Evolutionary conservation across 2,329 filamentous ascomycete species (phyloP).

Genomic region (Samsoniella hepiali): DNA sequence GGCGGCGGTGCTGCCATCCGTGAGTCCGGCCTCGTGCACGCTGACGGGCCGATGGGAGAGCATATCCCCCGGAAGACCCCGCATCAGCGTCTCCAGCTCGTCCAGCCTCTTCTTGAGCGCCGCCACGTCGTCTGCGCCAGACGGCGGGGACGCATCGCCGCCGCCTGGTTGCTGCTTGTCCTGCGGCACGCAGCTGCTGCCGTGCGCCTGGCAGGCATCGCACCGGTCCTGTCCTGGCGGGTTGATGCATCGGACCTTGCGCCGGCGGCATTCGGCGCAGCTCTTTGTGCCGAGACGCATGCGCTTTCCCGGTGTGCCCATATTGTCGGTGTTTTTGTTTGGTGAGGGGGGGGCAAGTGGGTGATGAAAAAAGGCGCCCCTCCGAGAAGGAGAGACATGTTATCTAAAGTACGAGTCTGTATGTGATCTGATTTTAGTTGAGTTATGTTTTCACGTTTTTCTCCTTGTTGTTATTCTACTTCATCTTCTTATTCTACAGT

Average conservation of each 20-base stretch:
- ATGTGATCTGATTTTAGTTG: too few relatives aligned
- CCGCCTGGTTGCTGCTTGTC: conserved; percentile 23
- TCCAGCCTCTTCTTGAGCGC: conserved; percentile 23
- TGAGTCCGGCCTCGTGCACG: conserved; percentile 5
- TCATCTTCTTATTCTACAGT: too few relatives aligned
- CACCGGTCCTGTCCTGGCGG: conserved; percentile 37
- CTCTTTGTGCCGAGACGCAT: conserved; percentile 34
- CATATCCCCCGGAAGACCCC: not conserved
- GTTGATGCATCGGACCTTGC: conserved; percentile 48
- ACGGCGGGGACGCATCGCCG: not conserved
- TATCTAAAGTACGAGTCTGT: too few relatives aligned
- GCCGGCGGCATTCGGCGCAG: conserved; percentile 43
- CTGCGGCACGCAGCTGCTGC: conserved; percentile 44
- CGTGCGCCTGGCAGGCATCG: conserved; percentile 43
- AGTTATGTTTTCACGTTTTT: too few relatives aligned
- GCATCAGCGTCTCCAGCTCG: conserved; percentile 28
- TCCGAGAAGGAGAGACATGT: too few relatives aligned
- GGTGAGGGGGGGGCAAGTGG: too few relatives aligned
- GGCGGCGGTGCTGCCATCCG: conserved; percentile 10
- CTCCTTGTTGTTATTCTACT: too few relatives aligned
- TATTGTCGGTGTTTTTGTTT: not conserved
- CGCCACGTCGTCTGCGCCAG: conserved; percentile 11
- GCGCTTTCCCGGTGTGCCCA: conserved; percentile 24
- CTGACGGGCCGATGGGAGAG: not conserved
- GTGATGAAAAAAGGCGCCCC: too few relatives aligned